Percentiles rank a stretch among this genome's conserved stretches.
These are phyloP conservation scores for Thalassiosira oceanica DNA, from an alignment of 352 stramenopile genomes.

Conservation along the genomic window DNA sequence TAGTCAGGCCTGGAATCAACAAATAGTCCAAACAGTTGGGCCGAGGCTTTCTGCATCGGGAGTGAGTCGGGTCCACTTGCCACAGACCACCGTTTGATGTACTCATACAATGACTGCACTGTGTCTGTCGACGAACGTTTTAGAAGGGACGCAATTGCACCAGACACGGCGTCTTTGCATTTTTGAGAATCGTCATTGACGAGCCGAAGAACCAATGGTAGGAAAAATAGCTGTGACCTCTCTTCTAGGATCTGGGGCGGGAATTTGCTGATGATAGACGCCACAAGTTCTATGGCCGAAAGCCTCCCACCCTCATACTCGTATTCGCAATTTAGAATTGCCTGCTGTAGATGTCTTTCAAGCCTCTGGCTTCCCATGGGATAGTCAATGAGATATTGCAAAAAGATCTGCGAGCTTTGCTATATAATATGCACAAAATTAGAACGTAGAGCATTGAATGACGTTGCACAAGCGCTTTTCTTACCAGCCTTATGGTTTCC, in stretches of 20 bases:
- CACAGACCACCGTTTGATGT: constrained; percentile 87
- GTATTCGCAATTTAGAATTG: constrained; percentile 94
- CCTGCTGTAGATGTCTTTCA: constrained; percentile 90
- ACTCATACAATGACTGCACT: constrained; percentile 86
- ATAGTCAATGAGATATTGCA: constrained; percentile 93
- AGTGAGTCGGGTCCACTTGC: constrained; percentile 47
- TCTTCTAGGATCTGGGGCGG: constrained; percentile 89
- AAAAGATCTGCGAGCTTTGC: constrained; percentile 76
- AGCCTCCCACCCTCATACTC: constrained; percentile 91
- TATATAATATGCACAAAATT: constrained; percentile 24
- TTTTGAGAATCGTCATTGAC: constrained; percentile 91
- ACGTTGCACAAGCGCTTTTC: constrained; percentile 8
- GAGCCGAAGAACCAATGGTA: constrained; percentile 93
- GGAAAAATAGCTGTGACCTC: constrained; percentile 90
- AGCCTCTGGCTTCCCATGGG: constrained; percentile 91
- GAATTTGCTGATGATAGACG: constrained; percentile 89
- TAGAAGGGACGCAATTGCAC: constrained; percentile 85
- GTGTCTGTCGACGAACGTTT: constrained; percentile 87
- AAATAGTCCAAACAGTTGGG: constrained; percentile 79
- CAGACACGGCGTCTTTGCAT: constrained; percentile 85
- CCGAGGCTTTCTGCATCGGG: constrained; percentile 55
- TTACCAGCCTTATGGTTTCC: constrained; percentile 82
- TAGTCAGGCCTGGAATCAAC: constrained; percentile 57
- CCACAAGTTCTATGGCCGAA: constrained; percentile 88
- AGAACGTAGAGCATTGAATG: not conserved